Evolutionary conservation across 2,329 filamentous ascomycete species (phyloP).

Genomic region (Grosmannia huntii): DNA sequence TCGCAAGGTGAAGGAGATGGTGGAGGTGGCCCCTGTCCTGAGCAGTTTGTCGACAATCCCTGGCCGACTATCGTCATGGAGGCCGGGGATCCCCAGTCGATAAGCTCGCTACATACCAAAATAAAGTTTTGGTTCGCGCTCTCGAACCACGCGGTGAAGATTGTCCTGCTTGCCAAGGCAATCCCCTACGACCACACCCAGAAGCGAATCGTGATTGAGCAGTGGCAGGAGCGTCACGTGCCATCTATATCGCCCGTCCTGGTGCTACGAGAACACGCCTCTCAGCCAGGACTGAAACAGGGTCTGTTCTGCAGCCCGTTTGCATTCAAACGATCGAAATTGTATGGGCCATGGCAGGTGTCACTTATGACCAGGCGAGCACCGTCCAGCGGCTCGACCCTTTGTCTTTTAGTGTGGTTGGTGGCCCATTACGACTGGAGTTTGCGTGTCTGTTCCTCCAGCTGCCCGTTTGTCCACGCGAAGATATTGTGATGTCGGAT

Average conservation of each 20-base stretch:
- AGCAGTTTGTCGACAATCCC: neutral
- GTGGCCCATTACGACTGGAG: neutral
- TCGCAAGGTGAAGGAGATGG: slow-evolving; percentile 4
- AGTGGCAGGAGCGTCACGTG: neutral
- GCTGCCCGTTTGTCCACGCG: neutral
- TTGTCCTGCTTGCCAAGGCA: slow-evolving; percentile 1
- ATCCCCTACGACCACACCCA: neutral
- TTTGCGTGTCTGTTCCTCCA: neutral
- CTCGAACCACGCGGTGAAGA: neutral
- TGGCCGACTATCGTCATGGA: slow-evolving; percentile 5
- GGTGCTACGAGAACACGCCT: neutral
- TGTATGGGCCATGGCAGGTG: neutral
- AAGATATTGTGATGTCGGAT: neutral
- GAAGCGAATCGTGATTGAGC: slow-evolving; percentile 2
- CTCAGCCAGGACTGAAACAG: neutral
- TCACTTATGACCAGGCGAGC: neutral
- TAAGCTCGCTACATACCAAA: neutral
- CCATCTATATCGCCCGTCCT: neutral
- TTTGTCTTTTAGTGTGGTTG: neutral
- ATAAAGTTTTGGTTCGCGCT: slow-evolving; percentile 1
- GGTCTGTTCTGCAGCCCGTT: neutral
- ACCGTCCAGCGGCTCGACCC: neutral
- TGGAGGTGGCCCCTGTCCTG: neutral
- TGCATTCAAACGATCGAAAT: neutral
- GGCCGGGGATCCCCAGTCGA: neutral